phyloP scores from a whole-genome alignment of 768 basidiomycete genomes.

The Hydnomerulius pinastri region DNA sequence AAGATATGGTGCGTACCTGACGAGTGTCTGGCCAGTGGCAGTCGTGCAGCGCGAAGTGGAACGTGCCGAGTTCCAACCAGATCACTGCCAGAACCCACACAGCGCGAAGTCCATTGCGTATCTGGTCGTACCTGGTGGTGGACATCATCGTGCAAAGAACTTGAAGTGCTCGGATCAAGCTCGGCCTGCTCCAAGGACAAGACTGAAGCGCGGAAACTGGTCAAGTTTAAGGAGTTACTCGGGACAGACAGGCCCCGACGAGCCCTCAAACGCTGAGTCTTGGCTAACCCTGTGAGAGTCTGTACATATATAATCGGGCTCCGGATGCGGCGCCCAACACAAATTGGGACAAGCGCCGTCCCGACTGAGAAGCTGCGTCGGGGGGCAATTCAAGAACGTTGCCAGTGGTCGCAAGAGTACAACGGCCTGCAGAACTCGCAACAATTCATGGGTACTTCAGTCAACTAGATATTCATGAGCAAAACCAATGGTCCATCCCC shows the following conservation, averaged over 20 bases:
- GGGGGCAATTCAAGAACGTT: not conserved
- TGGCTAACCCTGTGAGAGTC: no score
- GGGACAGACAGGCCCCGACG: no score
- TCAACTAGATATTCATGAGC: no score
- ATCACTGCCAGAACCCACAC: constrained; percentile 64
- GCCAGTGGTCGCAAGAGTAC: not conserved
- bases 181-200: no score
- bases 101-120: constrained; percentile 44
- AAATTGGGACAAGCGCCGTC: not conserved
- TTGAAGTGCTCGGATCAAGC: no score
- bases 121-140: not conserved
- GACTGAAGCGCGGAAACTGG: no score
- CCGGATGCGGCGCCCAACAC: no score
- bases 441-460: not conserved
- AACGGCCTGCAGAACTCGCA: not conserved
- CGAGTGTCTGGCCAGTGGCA: constrained; percentile 65
- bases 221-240: no score
- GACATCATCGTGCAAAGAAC: constrained; percentile 7
- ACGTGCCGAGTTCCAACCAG: constrained; percentile 71
- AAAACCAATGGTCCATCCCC: no score
- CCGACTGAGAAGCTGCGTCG: not conserved
- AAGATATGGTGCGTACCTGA: constrained; percentile 29
- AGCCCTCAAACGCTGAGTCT: no score
- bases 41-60: constrained; percentile 44
- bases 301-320: no score